Conservation (phyloP, 768 basidiomycete genomes). For the Rhizopogon roseolus region DNA sequence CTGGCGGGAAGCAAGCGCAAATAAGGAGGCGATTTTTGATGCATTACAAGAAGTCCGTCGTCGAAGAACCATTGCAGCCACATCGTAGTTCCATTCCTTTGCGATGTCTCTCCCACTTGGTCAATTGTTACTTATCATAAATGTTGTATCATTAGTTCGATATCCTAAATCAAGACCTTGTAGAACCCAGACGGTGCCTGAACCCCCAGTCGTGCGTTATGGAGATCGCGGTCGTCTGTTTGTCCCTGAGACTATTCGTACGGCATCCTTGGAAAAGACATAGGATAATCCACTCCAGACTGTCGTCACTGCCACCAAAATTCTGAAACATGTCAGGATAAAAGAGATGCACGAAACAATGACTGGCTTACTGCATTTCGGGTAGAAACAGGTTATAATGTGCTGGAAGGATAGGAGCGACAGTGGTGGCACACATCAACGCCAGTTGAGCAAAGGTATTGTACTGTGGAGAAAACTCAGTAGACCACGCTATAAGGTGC, state of each 20-base stretch:
- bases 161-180: constrained; percentile 6
- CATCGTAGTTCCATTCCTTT: constrained; percentile 5
- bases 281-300: constrained; percentile 89
- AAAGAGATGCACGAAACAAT: neutral
- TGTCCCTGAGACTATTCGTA: constrained; percentile 49
- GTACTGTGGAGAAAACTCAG: constrained; percentile 40
- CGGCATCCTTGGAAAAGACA: constrained; percentile 69
- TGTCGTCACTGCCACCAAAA: constrained; percentile 85
- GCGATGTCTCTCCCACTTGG: neutral
- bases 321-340: constrained; percentile 40
- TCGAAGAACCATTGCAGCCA: constrained; percentile 30
- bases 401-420: constrained; percentile 70
- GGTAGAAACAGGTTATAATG: constrained; percentile 52
- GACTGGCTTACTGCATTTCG: constrained; percentile 65
- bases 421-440: constrained; percentile 86
- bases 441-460: constrained; percentile 91
- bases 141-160: constrained; percentile 13
- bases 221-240: constrained; percentile 26
- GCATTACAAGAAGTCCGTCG: constrained; percentile 71
- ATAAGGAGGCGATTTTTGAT: constrained; percentile 55
- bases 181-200: neutral
- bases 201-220: neutral
- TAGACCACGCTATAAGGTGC: neutral
- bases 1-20: constrained; percentile 61
- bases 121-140: neutral